Evolutionary conservation across 495 filamentous ascomycete species (phyloP).

Genomic region (Astrothelium macrocarpum): DNA sequence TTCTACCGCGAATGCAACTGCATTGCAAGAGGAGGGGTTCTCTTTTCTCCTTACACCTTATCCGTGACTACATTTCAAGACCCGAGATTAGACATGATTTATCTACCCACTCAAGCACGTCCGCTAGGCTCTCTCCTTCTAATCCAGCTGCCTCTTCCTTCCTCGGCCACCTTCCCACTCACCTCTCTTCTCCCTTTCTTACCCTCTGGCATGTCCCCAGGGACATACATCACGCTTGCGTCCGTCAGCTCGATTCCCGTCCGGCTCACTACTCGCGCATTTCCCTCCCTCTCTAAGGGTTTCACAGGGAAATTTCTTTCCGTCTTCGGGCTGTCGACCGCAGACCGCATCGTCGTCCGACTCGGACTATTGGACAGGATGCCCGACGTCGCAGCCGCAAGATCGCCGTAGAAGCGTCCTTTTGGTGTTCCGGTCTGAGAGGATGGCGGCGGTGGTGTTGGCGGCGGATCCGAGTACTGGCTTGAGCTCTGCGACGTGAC

Average conservation of each 20-base stretch:
- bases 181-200: slow-evolving; percentile 52
- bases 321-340: neutral
- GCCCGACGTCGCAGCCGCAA: slow-evolving; percentile 28
- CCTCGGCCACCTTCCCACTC: slow-evolving; percentile 77
- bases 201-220: slow-evolving; percentile 36
- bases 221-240: slow-evolving; percentile 36
- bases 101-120: neutral
- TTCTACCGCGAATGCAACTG: too few relatives aligned
- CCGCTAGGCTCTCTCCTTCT: slow-evolving; percentile 6
- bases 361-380: slow-evolving; percentile 14
- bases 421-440: slow-evolving; percentile 25
- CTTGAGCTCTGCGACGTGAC: slow-evolving; percentile 3
- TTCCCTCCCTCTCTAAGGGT: neutral
- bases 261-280: slow-evolving; percentile 21
- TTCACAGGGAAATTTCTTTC: neutral
- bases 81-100: too few relatives aligned
- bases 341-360: neutral
- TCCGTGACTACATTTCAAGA: too few relatives aligned
- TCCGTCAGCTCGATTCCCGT: slow-evolving; percentile 45
- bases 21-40: too few relatives aligned
- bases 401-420: slow-evolving; percentile 33
- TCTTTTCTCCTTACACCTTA: too few relatives aligned
- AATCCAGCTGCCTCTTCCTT: slow-evolving; percentile 51
- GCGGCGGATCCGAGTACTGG: slow-evolving; percentile 6
- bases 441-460: slow-evolving; percentile 14